Evolutionary conservation across 2,329 filamentous ascomycete species (phyloP).

Genomic region (Beauveria scarabaeidicola): DNA sequence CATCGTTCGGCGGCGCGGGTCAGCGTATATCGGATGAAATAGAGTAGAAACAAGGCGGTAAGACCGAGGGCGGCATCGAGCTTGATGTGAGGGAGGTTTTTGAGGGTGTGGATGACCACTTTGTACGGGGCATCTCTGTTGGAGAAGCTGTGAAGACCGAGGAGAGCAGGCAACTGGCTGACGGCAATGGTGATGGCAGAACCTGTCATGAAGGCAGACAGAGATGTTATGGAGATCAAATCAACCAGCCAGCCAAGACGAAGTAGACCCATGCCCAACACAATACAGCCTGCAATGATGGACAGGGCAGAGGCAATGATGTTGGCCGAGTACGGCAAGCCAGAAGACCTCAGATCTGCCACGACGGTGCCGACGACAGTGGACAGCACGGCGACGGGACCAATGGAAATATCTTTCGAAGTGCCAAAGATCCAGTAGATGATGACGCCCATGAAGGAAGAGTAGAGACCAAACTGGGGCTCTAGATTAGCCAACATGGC

Average conservation of each 20-base stretch:
- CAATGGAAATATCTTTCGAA: slow-evolving; percentile 91
- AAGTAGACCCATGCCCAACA: slow-evolving; percentile 68
- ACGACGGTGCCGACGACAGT: slow-evolving; percentile 82
- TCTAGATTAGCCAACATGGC: slow-evolving; percentile 73
- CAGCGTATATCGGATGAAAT: slow-evolving; percentile 61
- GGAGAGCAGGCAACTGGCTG: slow-evolving; percentile 72
- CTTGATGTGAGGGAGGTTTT: slow-evolving; percentile 55
- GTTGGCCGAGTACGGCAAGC: slow-evolving; percentile 52
- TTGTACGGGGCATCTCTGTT: slow-evolving; percentile 71
- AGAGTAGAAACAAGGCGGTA: slow-evolving; percentile 71
- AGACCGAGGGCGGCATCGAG: slow-evolving; percentile 85
- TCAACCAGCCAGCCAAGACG: slow-evolving; percentile 87
- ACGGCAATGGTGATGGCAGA: slow-evolving; percentile 82
- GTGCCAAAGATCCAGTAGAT: slow-evolving; percentile 74
- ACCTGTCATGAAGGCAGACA: slow-evolving; percentile 95
- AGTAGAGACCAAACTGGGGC: slow-evolving; percentile 78
- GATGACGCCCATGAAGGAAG: slow-evolving; percentile 67
- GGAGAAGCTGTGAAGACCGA: slow-evolving; percentile 69
- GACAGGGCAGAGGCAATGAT: slow-evolving; percentile 71
- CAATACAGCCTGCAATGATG: slow-evolving; percentile 68
- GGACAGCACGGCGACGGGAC: slow-evolving; percentile 92
- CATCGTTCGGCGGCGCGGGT: slow-evolving; percentile 58
- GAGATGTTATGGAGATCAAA: slow-evolving; percentile 80
- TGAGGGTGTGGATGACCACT: slow-evolving; percentile 76
- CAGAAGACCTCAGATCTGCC: slow-evolving; percentile 44